Conservation (phyloP, 2,329 filamentous ascomycete genomes). For the Xylaria sp. region DNA sequence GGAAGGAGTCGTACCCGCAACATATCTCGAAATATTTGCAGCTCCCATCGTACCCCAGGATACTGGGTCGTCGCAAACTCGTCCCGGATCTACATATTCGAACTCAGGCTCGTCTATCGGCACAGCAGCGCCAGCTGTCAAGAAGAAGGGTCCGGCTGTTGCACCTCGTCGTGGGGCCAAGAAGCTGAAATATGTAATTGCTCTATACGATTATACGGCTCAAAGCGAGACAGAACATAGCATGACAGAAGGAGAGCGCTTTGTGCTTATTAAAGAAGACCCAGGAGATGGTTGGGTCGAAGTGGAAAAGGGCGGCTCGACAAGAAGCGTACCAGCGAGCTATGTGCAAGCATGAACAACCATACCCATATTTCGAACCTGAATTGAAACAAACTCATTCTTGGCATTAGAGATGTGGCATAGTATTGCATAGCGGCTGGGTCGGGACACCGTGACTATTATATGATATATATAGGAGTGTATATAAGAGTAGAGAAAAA, state of each 20-base stretch:
- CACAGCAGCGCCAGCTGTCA: slow-evolving; percentile 57
- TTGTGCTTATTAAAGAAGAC: slow-evolving; percentile 89
- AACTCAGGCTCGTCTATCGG: slow-evolving; percentile 76
- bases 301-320: slow-evolving; percentile 89
- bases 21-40: slow-evolving; percentile 78
- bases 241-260: slow-evolving; percentile 90
- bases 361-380: slow-evolving; percentile 9
- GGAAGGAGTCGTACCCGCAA: slow-evolving; percentile 86
- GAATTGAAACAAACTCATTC: slow-evolving; percentile 13
- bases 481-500: slow-evolving; percentile 21
- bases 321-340: slow-evolving; percentile 90
- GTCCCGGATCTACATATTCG: slow-evolving; percentile 80
- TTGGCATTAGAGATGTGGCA: slow-evolving; percentile 20
- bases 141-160: slow-evolving; percentile 92
- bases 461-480: slow-evolving; percentile 21
- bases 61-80: slow-evolving; percentile 57
- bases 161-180: slow-evolving; percentile 91
- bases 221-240: slow-evolving; percentile 87
- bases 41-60: slow-evolving; percentile 58
- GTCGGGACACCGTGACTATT: slow-evolving; percentile 14
- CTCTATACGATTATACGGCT: slow-evolving; percentile 90
- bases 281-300: slow-evolving; percentile 96
- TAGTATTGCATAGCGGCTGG: slow-evolving; percentile 35
- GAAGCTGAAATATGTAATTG: slow-evolving; percentile 93
- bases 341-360: slow-evolving; percentile 73